Base-by-base conservation (phyloP, 2,329 filamentous ascomycete genomes). In the Leptographium lundbergii region DNA sequence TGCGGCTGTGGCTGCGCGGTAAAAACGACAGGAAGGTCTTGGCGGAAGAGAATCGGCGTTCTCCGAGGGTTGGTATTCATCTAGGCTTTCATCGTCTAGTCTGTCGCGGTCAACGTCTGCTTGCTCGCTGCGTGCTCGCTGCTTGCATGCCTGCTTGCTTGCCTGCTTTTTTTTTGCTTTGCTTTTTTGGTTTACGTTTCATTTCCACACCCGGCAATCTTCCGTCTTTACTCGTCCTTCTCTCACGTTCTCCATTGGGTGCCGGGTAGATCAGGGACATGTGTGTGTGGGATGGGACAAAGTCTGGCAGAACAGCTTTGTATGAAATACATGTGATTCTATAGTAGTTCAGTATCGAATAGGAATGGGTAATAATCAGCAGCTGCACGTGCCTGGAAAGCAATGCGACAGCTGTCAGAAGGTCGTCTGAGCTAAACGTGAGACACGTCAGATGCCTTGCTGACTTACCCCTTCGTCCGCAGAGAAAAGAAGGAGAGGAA, bases 31-130 rank as follows among this genome's bases (percentile, higher is more conserved):
- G 32, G 32, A 34, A 34, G 32, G 32, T 34, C 11, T 39, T 4
- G 48, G 53, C 48, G 47, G 59, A 57, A 60, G 60, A 61, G 61
- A 63, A 61, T 57, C 50, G 56, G 62, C 59, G 57, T 54, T 59
- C 45, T 58, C 56, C 57, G n/a, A 25, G 39, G 59, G 51, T 32
- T 60, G 54, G 59, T 29, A 45, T 27, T 54, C 25, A 51, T 51
- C 48, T 51, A 14, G 48, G 48, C 24, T 51, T 51, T 27, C 45
- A 27, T 36, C 6, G 25, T 29, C 47, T 24, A 50, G 47, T 25
- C 47, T 24, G 22, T 50, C 47, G 47, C 24, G 48, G 1, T 17
- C 48, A 14, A 51, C 29, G 24, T 13, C 19, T 47, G 29, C 14
- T 51, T 36, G 22, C 29, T 56, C 47, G n/a, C n/a, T 34, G n/a